Conservation (phyloP, 2,329 filamentous ascomycete genomes). For the Fusarium nurragi region DNA sequence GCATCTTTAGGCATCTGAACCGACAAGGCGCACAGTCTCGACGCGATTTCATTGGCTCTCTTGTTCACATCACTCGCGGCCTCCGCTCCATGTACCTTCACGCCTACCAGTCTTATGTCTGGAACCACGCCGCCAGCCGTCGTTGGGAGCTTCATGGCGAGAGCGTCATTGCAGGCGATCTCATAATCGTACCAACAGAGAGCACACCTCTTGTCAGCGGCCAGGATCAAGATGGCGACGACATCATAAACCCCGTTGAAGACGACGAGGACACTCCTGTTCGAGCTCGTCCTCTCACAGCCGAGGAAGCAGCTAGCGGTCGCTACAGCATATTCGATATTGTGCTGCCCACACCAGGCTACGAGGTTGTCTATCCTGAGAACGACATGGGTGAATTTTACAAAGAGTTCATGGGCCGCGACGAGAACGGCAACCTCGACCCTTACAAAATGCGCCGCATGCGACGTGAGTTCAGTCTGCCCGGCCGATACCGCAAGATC, state of each 20-base stretch:
- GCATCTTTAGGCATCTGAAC: conserved; percentile 80
- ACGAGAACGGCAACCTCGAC: conserved; percentile 80
- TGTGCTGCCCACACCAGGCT: conserved; percentile 92
- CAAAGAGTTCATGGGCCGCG: conserved; percentile 82
- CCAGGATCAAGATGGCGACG: conserved; percentile 68
- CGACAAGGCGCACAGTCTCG: conserved; percentile 56
- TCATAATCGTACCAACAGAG: conserved; percentile 68
- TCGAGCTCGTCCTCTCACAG: conserved; percentile 76
- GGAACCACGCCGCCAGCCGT: conserved; percentile 86
- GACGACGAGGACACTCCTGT: conserved; percentile 57
- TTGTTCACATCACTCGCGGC: conserved; percentile 81
- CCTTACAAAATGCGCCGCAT: conserved; percentile 86
- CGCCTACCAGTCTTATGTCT: conserved; percentile 93
- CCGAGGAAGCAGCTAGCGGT: conserved; percentile 80
- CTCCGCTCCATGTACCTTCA: conserved; percentile 95
- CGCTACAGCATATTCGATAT: conserved; percentile 85
- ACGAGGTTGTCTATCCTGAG: conserved; percentile 84
- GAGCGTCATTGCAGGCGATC: conserved; percentile 82
- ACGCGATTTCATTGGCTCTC: conserved; percentile 81
- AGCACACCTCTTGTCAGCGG: conserved; percentile 55
- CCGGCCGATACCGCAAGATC: conserved; percentile 87
- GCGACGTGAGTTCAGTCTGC: conserved; percentile 88
- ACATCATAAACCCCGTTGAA: conserved; percentile 54
- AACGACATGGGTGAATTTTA: conserved; percentile 90
- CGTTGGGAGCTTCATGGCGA: conserved; percentile 81